A percentile compares a stretch with the other conserved stretches of the same genome.
Conservation (phyloP, 495 filamentous ascomycete genomes). For the Oidiodendron maius region DNA sequence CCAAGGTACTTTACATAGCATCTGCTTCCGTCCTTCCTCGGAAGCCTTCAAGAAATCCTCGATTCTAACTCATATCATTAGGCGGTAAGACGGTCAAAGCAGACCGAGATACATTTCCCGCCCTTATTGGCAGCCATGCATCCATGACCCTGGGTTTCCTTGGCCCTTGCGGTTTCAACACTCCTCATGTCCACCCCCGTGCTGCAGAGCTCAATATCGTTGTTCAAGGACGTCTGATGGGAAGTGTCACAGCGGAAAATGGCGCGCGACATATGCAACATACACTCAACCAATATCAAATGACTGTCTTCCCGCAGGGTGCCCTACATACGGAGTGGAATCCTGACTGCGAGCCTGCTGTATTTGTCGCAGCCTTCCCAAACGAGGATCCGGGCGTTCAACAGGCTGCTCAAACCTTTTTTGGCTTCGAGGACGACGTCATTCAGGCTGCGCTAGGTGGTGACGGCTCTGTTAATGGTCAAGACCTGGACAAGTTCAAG, state of each 20-base stretch:
- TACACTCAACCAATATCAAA: slow-evolving; percentile 32
- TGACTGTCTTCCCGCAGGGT: slow-evolving; percentile 43
- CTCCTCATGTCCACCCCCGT: slow-evolving; percentile 40
- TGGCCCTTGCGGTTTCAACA: slow-evolving; percentile 41
- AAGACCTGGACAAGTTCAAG: slow-evolving; percentile 38
- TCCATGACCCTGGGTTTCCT: slow-evolving; percentile 38
- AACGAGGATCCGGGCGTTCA: slow-evolving; percentile 43
- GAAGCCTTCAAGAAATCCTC: no score
- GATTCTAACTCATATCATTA: no score
- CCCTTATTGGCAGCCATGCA: slow-evolving; percentile 32
- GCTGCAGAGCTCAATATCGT: slow-evolving; percentile 36
- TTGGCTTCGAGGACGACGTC: slow-evolving; percentile 36
- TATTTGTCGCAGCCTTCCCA: slow-evolving; percentile 43
- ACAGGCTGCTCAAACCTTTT: slow-evolving; percentile 44
- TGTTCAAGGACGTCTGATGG: slow-evolving; percentile 33
- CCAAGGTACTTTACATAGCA: no score
- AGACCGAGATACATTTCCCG: slow-evolving; percentile 36
- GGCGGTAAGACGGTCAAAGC: slow-evolving; percentile 27
- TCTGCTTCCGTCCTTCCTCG: no score
- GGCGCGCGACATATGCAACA: slow-evolving; percentile 30
- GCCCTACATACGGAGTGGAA: slow-evolving; percentile 50
- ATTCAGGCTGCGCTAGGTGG: slow-evolving; percentile 37
- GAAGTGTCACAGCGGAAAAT: slow-evolving; percentile 45
- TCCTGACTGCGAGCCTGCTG: slow-evolving; percentile 38
- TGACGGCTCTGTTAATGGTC: slow-evolving; percentile 32